Percentiles rank a stretch among this genome's conserved stretches.
Conservation (phyloP, 2,329 filamentous ascomycete genomes). For the Nothophaeocryptopus gaeumannii region DNA sequence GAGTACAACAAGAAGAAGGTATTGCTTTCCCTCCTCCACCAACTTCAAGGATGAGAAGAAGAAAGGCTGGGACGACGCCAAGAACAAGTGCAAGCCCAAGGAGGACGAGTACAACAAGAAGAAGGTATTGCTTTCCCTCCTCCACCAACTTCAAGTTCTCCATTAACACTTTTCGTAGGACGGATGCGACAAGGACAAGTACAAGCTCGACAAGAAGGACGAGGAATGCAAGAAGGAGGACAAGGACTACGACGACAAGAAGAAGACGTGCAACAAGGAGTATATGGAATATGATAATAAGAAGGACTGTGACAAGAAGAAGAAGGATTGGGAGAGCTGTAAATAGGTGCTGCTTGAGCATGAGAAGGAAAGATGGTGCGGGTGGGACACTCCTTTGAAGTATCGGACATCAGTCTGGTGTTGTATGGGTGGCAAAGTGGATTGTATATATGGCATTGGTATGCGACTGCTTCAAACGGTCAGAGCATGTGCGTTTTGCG, state of each 20-base stretch:
- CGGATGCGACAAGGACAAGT: background rate
- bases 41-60: no score
- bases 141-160: no score
- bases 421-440: no score
- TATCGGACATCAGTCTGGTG: no score
- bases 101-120: conserved; percentile 4
- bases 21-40: background rate
- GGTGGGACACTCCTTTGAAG: no score
- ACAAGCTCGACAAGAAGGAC: background rate
- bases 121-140: background rate
- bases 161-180: background rate
- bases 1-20: conserved; percentile 1
- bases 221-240: background rate
- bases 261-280: background rate
- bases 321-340: background rate
- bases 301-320: conserved; percentile 1
- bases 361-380: no score
- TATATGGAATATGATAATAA: background rate
- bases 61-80: background rate
- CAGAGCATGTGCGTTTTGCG: no score
- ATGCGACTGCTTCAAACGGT: no score
- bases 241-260: conserved; percentile 3
- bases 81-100: conserved; percentile 1
- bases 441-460: no score
- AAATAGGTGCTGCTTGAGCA: no score